phyloP scores from a whole-genome alignment of 169 alveolate genomes.

The Babesia gibsoni region DNA sequence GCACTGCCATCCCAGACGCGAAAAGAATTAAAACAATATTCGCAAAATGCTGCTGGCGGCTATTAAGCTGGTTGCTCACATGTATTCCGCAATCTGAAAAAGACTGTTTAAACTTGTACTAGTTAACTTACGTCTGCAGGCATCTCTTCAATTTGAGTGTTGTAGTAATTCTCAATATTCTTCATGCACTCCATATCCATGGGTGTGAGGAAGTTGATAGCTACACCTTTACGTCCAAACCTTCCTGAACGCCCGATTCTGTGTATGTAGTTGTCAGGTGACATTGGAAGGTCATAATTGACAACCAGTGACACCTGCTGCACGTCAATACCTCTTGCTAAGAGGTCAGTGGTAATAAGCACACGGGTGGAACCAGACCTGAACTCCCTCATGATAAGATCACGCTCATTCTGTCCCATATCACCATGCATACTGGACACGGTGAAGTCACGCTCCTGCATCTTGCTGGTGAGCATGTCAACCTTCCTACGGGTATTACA shows the following conservation, averaged over 20 bases:
- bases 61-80: conserved; percentile 9
- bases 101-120: background rate
- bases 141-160: conserved; percentile 98
- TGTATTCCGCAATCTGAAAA: conserved; percentile 60
- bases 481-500: conserved; percentile 97
- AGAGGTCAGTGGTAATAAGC: conserved; percentile 96
- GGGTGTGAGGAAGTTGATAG: conserved; percentile 96
- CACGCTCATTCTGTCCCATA: conserved; percentile 96
- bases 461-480: conserved; percentile 89
- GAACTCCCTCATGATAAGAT: conserved; percentile 95
- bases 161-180: conserved; percentile 95
- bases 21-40: background rate
- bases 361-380: conserved; percentile 97
- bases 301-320: conserved; percentile 97
- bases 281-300: conserved; percentile 96
- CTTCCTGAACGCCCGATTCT: conserved; percentile 99
- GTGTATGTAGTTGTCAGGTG: conserved; percentile 96
- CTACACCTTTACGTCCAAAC: conserved; percentile 99
- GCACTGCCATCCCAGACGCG: conserved; percentile 11
- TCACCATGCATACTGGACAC: conserved; percentile 98
- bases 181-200: conserved; percentile 91
- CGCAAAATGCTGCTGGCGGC: background rate
- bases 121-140: conserved; percentile 89
- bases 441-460: conserved; percentile 94
- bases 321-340: conserved; percentile 99